phyloP scores from a whole-genome alignment of 2,329 filamentous ascomycete species.

The Epichloe sp. region DNA sequence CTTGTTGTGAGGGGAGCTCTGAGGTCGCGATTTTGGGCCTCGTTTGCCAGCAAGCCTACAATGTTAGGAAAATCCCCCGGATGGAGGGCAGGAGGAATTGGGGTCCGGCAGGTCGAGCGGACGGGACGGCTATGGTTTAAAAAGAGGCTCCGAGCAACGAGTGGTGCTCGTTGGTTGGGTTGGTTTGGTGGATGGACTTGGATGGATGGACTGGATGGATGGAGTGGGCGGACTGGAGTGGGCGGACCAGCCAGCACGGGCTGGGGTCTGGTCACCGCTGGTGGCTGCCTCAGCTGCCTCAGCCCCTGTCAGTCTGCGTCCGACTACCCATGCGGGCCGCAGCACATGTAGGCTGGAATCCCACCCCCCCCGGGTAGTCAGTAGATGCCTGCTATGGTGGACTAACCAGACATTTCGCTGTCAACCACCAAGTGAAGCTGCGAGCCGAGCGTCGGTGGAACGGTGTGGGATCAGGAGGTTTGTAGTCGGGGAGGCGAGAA shows the following conservation, averaged over 20 bases:
- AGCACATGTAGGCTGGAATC: background rate
- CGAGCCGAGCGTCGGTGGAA: too few species aligned
- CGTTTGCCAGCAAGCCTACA: conserved; percentile 12
- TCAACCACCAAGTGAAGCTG: too few species aligned
- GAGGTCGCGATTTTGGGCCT: conserved; percentile 11
- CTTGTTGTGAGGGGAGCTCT: conserved; percentile 7
- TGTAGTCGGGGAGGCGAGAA: too few species aligned
- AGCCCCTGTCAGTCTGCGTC: conserved; percentile 2
- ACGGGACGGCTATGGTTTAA: conserved; percentile 14
- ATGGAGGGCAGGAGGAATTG: conserved; percentile 7
- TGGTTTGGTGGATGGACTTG: background rate
- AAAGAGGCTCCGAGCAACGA: conserved; percentile 17
- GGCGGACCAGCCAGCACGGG: background rate
- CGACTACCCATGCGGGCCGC: conserved; percentile 2
- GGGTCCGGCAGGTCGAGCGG: conserved; percentile 13
- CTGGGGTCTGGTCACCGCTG: background rate
- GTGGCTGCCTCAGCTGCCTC: conserved; percentile 1
- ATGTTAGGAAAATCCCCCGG: conserved; percentile 9
- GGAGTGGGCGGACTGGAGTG: too few species aligned
- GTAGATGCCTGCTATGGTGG: too few species aligned
- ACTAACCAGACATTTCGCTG: too few species aligned
- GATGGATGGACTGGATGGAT: background rate
- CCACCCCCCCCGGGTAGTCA: background rate
- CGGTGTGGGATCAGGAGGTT: too few species aligned
- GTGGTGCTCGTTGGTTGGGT: conserved; percentile 7